phyloP scores from a whole-genome alignment of 495 filamentous ascomycete species.

The Elasticomyces elasticus region DNA sequence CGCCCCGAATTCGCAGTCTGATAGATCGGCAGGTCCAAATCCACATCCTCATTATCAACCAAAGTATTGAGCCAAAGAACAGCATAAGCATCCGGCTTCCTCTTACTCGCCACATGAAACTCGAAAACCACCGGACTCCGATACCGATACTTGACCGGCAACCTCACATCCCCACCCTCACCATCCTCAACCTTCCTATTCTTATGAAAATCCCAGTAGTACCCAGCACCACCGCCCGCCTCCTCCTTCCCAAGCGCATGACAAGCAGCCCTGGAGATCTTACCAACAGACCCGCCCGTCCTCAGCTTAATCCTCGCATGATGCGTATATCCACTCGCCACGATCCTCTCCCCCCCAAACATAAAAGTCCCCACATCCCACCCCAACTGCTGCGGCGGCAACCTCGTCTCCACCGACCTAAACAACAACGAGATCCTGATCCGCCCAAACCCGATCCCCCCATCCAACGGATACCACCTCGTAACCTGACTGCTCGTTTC shows the following conservation, averaged over 20 bases:
- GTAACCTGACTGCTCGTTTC: conserved; percentile 75
- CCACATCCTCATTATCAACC: conserved; percentile 61
- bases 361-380: conserved; percentile 94
- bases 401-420: conserved; percentile 69
- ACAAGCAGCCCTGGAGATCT: conserved; percentile 51
- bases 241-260: conserved; percentile 46
- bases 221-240: conserved; percentile 25
- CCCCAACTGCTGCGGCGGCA: conserved; percentile 72
- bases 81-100: conserved; percentile 62
- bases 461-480: conserved; percentile 58
- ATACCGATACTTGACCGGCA: conserved; percentile 85
- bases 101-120: conserved; percentile 59
- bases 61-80: conserved; percentile 79
- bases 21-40: conserved; percentile 82
- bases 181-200: conserved; percentile 40
- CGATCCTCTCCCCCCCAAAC: conserved; percentile 58
- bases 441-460: conserved; percentile 71
- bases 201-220: conserved; percentile 53
- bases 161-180: conserved; percentile 49
- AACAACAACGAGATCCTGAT: conserved; percentile 84
- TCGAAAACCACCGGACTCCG: conserved; percentile 82
- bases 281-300: conserved; percentile 74
- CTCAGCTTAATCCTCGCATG: conserved; percentile 60
- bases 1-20: conserved; percentile 60
- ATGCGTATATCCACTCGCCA: conserved; percentile 48